Conservation (phyloP, 306 rosid genomes). For the Vicia faba region DNA sequence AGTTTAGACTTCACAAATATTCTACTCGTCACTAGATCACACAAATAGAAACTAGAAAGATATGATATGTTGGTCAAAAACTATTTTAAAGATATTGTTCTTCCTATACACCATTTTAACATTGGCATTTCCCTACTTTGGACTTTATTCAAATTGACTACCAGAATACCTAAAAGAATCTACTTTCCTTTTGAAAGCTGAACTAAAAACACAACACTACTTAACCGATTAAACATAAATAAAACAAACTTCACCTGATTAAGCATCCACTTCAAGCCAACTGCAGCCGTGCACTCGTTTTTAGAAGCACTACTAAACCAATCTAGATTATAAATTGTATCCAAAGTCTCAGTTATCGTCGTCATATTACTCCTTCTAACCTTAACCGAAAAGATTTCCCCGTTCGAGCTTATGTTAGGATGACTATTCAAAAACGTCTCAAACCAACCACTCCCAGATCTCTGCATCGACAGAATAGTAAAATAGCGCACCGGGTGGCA, state of each 20-base stretch:
- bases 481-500: constrained; percentile 89
- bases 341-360: constrained; percentile 83
- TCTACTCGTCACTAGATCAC: not conserved
- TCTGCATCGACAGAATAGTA: constrained; percentile 91
- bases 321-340: constrained; percentile 78
- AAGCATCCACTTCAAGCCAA: constrained; percentile 99
- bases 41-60: not conserved
- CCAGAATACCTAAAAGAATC: constrained; percentile 1
- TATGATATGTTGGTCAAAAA: not conserved
- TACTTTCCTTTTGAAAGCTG: constrained; percentile 12
- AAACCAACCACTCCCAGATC: constrained; percentile 99
- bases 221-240: constrained; percentile 18
- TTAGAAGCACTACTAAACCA: constrained; percentile 93
- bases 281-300: constrained; percentile 97
- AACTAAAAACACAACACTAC: constrained; percentile 1
- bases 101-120: constrained; percentile 16
- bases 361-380: constrained; percentile 82
- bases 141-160: constrained; percentile 10
- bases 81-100: constrained; percentile 14
- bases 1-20: constrained; percentile 8
- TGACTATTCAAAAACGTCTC: constrained; percentile 95
- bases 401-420: constrained; percentile 91
- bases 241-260: constrained; percentile 72
- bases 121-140: not conserved
- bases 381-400: constrained; percentile 93